These are phyloP conservation scores for Flaveria floridana DNA, from an alignment of 140 eudicot species.

Conservation along the genomic window DNA sequence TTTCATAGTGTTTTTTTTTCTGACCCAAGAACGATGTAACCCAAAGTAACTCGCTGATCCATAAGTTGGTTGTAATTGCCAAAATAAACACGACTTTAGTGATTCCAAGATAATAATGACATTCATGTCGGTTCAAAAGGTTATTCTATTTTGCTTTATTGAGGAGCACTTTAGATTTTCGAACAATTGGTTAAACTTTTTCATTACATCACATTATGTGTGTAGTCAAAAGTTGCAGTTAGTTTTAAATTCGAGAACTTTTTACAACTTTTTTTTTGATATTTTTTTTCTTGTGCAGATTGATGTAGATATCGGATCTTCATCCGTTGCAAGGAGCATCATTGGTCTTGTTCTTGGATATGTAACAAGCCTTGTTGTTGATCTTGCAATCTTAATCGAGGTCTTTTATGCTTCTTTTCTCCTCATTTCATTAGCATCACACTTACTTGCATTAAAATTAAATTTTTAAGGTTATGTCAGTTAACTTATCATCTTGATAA, in stretches of 20 bases:
- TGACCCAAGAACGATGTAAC: too few species aligned
- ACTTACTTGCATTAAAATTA: neutral
- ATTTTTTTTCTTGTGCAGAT: conserved; percentile 48
- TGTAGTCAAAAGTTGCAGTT: neutral
- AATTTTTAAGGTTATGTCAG: neutral
- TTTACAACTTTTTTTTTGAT: neutral
- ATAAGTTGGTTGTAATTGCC: neutral
- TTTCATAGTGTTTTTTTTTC: neutral
- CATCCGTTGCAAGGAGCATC: conserved; percentile 93
- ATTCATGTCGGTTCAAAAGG: neutral
- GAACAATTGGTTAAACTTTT: neutral
- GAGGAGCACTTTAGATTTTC: neutral
- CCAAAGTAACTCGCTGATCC: neutral
- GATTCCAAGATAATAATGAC: neutral
- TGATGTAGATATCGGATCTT: conserved; percentile 98
- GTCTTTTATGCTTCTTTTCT: conserved; percentile 31
- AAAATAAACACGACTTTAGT: neutral
- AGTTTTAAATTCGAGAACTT: neutral
- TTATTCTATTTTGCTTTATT: neutral
- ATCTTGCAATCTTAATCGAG: conserved; percentile 93
- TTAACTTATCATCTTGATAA: neutral
- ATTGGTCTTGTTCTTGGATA: conserved; percentile 96
- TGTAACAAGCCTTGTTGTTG: conserved; percentile 94
- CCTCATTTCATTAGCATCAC: neutral
- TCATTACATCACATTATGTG: too few species aligned